Conservation (phyloP, 257 asterid genomes). For the Primulina huaijiensis region DNA sequence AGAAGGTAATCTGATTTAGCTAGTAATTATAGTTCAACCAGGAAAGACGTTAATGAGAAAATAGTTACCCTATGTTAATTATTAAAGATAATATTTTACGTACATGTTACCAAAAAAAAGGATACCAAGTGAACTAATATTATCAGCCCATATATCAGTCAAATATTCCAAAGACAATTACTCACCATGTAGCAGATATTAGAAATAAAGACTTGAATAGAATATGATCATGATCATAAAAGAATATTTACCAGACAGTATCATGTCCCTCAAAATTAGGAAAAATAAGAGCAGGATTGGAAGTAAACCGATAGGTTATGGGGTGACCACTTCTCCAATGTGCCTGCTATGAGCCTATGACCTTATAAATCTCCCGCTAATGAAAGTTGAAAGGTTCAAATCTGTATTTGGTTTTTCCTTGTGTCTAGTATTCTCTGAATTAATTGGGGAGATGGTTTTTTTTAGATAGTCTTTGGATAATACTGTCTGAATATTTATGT, state of each 20-base stretch:
- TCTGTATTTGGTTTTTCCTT: not conserved
- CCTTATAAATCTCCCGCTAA: not conserved
- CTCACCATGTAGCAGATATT: not conserved
- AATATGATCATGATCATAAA: not conserved
- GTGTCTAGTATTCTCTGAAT: not conserved
- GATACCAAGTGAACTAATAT: not conserved
- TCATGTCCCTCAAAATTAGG: not conserved
- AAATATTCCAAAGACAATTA: not conserved
- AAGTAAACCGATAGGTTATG: not conserved
- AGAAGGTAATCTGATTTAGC: slow-evolving; percentile 29
- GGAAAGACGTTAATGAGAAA: slow-evolving; percentile 18
- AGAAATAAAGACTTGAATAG: not conserved
- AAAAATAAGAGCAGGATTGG: not conserved
- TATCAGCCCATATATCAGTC: not conserved
- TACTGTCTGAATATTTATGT: not conserved
- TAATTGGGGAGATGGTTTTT: not conserved
- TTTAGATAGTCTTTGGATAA: not conserved
- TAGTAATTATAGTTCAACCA: slow-evolving; percentile 18
- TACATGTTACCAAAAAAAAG: not conserved
- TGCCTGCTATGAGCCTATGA: not conserved
- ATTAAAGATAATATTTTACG: not conserved
- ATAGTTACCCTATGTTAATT: not conserved
- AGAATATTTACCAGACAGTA: not conserved
- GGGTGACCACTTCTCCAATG: not conserved
- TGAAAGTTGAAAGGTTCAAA: not conserved